Evolutionary conservation across 139 green algal species (phyloP).

Genomic region (Tetradesmus obliquus): DNA sequence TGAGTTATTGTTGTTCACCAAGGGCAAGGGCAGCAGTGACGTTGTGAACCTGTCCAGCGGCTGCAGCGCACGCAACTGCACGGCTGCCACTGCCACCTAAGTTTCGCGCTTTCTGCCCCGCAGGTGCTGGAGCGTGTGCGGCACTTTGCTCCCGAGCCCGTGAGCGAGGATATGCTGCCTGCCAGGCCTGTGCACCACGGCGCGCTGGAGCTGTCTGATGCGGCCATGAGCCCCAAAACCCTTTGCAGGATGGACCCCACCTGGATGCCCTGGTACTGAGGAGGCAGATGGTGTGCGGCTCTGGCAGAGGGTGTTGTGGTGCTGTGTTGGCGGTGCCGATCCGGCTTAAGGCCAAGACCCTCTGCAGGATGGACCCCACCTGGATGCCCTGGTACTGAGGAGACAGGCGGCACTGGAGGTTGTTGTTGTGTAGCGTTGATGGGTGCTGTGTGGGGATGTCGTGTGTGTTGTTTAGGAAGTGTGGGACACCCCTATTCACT

Average conservation of each 20-base stretch:
- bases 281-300: background rate
- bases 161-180: constrained; percentile 39
- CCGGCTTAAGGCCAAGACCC: constrained; percentile 60
- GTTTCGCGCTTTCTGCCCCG: background rate
- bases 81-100: background rate
- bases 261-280: constrained; percentile 92
- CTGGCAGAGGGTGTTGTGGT: background rate
- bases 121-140: constrained; percentile 43
- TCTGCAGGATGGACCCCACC: constrained; percentile 94
- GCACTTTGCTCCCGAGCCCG: constrained; percentile 17
- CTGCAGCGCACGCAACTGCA: background rate
- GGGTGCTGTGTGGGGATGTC: too few species aligned
- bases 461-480: too few species aligned
- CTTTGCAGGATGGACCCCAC: constrained; percentile 95
- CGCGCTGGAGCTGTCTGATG: constrained; percentile 82
- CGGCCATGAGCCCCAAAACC: constrained; percentile 76
- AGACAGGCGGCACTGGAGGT: background rate
- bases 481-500: too few species aligned
- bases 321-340: background rate
- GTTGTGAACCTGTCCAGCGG: constrained; percentile 36
- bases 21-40: background rate
- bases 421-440: background rate
- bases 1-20: too few species aligned
- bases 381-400: constrained; percentile 92
- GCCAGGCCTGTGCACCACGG: constrained; percentile 66